phyloP scores from a whole-genome alignment of 371 early-diverging fungal species.

The Mucor lusitanicus region DNA sequence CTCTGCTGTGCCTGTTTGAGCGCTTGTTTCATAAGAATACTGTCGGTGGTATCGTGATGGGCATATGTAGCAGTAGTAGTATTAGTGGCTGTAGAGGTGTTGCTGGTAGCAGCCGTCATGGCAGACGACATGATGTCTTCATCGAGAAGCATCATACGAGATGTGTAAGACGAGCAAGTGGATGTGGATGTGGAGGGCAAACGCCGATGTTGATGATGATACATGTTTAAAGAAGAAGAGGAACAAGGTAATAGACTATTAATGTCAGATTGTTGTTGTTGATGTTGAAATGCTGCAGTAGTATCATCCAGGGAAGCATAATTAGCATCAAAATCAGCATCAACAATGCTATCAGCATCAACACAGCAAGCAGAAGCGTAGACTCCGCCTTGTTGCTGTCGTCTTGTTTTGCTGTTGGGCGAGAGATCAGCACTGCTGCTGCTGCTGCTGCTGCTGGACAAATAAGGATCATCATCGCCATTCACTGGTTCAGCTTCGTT shows the following conservation, averaged over 20 bases:
- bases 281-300: neutral
- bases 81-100: neutral
- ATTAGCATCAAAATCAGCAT: neutral
- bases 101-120: neutral
- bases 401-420: neutral
- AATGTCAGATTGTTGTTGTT: neutral
- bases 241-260: conserved; percentile 6
- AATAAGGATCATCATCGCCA: neutral
- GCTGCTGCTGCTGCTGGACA: neutral
- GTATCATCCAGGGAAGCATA: neutral
- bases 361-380: neutral
- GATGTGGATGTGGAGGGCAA: neutral
- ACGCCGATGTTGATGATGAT: neutral
- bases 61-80: neutral
- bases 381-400: neutral
- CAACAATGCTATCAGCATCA: neutral
- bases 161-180: neutral
- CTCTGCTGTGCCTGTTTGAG: conserved; percentile 2
- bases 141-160: conserved; percentile 4
- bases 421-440: neutral
- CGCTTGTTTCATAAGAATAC: conserved; percentile 20
- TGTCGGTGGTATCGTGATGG: conserved; percentile 3
- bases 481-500: neutral
- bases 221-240: conserved; percentile 7
- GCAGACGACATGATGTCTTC: neutral